These are phyloP conservation scores for Leptographium wingfieldii DNA, from an alignment of 2,329 filamentous ascomycete species.

Conservation along the genomic window DNA sequence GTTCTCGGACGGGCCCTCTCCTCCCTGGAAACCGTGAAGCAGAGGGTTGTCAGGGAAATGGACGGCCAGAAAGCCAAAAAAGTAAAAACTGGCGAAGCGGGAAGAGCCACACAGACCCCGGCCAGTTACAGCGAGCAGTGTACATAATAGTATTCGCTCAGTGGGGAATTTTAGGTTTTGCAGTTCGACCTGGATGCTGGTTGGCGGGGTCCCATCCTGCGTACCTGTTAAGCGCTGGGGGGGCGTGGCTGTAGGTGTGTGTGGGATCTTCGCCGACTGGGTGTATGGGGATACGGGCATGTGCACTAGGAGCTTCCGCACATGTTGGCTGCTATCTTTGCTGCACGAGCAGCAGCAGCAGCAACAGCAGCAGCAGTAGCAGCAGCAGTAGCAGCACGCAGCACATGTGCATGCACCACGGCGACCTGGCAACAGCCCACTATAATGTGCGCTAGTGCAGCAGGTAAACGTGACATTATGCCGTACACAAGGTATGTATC, in stretches of 20 bases:
- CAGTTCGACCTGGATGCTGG: not conserved
- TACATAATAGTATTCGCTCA: not conserved
- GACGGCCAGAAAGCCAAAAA: not conserved
- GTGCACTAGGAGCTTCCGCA: not conserved
- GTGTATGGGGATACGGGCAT: not conserved
- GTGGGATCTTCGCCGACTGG: not conserved
- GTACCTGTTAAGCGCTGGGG: conserved; percentile 1
- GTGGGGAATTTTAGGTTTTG: conserved; percentile 2
- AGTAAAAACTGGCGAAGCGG: not conserved
- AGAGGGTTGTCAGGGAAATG: conserved; percentile 4
- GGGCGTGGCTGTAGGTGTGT: not conserved
- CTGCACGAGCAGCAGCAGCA: not conserved
- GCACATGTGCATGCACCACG: not conserved
- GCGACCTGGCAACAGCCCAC: conserved; percentile 1
- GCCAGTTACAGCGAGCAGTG: not conserved
- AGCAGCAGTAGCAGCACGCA: not conserved
- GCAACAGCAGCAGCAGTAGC: not conserved
- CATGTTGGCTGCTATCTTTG: not conserved
- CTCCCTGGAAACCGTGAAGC: conserved; percentile 1
- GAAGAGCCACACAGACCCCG: not conserved
- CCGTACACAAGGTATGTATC: not conserved
- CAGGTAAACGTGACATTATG: not conserved
- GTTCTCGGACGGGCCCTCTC: not conserved
- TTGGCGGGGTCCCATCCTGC: not conserved
- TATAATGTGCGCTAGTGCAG: not conserved